Percentiles rank a stretch among this genome's conserved stretches.
phyloP scores from a whole-genome alignment of 2,329 filamentous ascomycete genomes.

The Hypoxylon sp. region DNA sequence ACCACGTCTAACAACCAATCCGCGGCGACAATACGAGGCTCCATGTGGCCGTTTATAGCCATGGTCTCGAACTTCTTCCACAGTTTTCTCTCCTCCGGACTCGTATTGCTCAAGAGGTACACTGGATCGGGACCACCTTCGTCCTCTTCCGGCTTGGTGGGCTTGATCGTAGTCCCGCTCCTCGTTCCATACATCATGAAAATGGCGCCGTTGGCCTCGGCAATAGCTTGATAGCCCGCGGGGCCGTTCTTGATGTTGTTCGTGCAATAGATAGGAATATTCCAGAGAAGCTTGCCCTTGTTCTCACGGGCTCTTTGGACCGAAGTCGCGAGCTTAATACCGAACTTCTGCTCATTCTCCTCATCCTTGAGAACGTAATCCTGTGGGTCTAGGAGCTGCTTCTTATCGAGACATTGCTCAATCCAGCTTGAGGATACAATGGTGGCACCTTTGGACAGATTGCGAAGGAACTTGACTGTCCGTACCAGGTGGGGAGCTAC shows the following conservation, averaged over 20 bases:
- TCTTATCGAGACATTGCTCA: slow-evolving; percentile 79
- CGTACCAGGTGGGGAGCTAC: slow-evolving; percentile 89
- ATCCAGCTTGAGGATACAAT: slow-evolving; percentile 86
- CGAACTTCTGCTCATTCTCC: slow-evolving; percentile 79
- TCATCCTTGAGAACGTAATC: slow-evolving; percentile 79
- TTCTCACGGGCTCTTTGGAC: slow-evolving; percentile 81
- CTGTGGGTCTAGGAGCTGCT: slow-evolving; percentile 73
- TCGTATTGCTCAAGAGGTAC: slow-evolving; percentile 83
- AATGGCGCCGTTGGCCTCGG: slow-evolving; percentile 88
- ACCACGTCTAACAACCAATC: slow-evolving; percentile 94
- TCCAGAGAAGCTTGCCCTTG: slow-evolving; percentile 79
- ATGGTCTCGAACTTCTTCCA: slow-evolving; percentile 87
- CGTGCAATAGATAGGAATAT: slow-evolving; percentile 87
- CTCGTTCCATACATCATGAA: slow-evolving; percentile 84
- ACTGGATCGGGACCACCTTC: slow-evolving; percentile 78
- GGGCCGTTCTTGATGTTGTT: slow-evolving; percentile 83
- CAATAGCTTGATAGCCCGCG: slow-evolving; percentile 88
- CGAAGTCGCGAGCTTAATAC: slow-evolving; percentile 77
- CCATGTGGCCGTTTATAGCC: slow-evolving; percentile 83
- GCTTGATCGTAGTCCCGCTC: slow-evolving; percentile 75
- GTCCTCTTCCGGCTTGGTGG: slow-evolving; percentile 73
- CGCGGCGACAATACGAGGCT: slow-evolving; percentile 82
- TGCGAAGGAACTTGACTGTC: slow-evolving; percentile 93
- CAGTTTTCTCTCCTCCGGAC: slow-evolving; percentile 76
- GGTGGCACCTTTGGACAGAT: slow-evolving; percentile 83